These are phyloP conservation scores for Geotrichum australiense DNA, from an alignment of 1,139 yeast genomes.

Conservation along the genomic window DNA sequence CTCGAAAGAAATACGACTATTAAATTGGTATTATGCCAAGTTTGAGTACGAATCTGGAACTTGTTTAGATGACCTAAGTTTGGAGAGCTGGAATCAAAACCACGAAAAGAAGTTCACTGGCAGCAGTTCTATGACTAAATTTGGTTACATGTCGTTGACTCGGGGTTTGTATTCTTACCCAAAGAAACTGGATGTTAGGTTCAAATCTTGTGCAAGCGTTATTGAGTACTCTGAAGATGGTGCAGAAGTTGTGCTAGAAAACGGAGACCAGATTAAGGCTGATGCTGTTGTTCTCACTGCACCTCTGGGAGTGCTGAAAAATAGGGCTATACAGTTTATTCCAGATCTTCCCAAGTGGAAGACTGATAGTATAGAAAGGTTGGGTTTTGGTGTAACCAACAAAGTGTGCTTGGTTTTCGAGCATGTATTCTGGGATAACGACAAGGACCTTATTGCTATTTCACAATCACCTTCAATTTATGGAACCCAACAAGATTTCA, in stretches of 20 bases:
- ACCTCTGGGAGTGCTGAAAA: slow-evolving; percentile 39
- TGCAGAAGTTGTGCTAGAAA: slow-evolving; percentile 29
- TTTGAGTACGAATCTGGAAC: slow-evolving; percentile 37
- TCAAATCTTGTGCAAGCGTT: slow-evolving; percentile 35
- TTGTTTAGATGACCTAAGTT: slow-evolving; percentile 32
- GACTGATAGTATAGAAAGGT: slow-evolving; percentile 34
- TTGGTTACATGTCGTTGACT: slow-evolving; percentile 34
- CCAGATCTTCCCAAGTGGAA: slow-evolving; percentile 41
- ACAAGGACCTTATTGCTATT: slow-evolving; percentile 33
- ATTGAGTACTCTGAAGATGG: slow-evolving; percentile 30
- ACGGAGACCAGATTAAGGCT: slow-evolving; percentile 37
- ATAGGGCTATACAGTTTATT: slow-evolving; percentile 35
- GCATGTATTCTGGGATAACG: slow-evolving; percentile 37
- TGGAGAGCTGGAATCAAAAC: slow-evolving; percentile 38
- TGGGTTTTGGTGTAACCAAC: slow-evolving; percentile 39
- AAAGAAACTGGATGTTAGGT: slow-evolving; percentile 36
- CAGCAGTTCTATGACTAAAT: slow-evolving; percentile 35
- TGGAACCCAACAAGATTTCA: slow-evolving; percentile 23
- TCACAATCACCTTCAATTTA: slow-evolving; percentile 23
- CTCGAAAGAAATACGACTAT: slow-evolving; percentile 32
- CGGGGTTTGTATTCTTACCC: slow-evolving; percentile 37
- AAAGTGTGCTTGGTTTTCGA: slow-evolving; percentile 37
- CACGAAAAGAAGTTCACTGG: slow-evolving; percentile 39
- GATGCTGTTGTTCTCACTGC: slow-evolving; percentile 37
- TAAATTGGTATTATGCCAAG: slow-evolving; percentile 40